These are phyloP conservation scores for Backusella tuberculispora DNA, from an alignment of 192 early-diverging fungal species.

Conservation along the genomic window DNA sequence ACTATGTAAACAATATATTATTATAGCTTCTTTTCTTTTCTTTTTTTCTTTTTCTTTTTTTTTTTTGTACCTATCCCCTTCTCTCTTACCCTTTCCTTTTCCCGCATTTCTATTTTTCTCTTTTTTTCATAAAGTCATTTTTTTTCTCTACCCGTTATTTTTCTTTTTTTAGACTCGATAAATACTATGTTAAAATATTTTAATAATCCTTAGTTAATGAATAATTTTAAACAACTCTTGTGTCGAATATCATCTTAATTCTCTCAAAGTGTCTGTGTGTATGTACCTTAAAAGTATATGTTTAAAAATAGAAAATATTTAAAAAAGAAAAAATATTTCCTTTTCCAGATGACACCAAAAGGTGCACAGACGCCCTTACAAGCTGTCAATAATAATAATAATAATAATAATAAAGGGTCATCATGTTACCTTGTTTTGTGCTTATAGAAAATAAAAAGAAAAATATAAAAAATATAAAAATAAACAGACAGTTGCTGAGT, in stretches of 20 bases:
- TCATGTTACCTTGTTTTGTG: too few relatives aligned
- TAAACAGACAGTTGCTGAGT: background rate
- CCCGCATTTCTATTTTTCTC: conserved; percentile 1
- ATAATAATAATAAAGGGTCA: background rate
- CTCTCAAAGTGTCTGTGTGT: too few relatives aligned
- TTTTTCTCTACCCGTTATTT: background rate
- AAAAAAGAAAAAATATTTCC: background rate
- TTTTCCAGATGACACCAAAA: background rate
- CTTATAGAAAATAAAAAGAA: background rate
- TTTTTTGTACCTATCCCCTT: background rate
- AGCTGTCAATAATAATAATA: conserved; percentile 12
- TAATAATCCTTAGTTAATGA: background rate
- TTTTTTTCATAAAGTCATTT: background rate
- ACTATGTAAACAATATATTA: conserved; percentile 3
- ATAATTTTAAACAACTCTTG: background rate
- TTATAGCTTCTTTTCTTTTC: background rate
- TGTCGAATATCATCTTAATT: background rate
- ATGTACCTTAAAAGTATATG: background rate
- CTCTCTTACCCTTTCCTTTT: background rate
- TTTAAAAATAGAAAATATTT: background rate
- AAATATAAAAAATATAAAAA: background rate
- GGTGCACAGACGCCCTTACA: background rate
- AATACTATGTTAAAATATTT: background rate
- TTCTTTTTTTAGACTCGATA: background rate
- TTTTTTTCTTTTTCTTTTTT: background rate